Base-by-base conservation (phyloP, 768 basidiomycete genomes). In the Russula emetica region DNA sequence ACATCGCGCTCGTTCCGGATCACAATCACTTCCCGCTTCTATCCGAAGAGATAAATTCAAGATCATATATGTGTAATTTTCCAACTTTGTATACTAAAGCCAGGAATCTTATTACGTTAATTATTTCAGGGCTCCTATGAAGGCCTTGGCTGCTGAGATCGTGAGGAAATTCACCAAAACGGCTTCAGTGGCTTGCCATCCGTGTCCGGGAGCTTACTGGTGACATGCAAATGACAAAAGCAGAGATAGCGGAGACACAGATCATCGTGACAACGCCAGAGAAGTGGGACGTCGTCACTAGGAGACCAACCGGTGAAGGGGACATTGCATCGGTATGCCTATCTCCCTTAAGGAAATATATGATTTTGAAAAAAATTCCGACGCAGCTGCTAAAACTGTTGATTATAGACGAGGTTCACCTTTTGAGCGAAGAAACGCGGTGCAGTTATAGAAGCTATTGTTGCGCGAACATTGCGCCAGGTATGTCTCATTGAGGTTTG, bases 251-350 rank as follows among this genome's bases (percentile, higher is more conserved):
- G 1, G 86, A 90, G 74, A 98, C 97, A 11, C 96, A 98, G 72
- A 88, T 99, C 51, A 98, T 99, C 63, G 94, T 99, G 8, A 99
- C 97, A 2, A 99, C 97, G 1, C 97, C 97, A 0, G 97, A 99
- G 74, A 99, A 99, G 74, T 99, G 97, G 97, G 97, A 98, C 69
- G 97, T 99, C 0, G 97, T 99, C 3, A 99, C 97, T 10, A 79
- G 97, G 66, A 98, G 97, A 73, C 94, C 96, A 1, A 94, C 90
- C 1, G 94, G 95, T 9, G 97, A 98, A 76, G 96, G 94, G 14
- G 95, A 98, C 72, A 78, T 98, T n/a, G 92, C 92, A 38, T 88
- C 92, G 56, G 95, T 95, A 66, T 61, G 88, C 73, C 8, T 18
- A 50, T 61, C 40, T 14, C 16, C 32, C 18, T 24, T 18, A 62